These are phyloP conservation scores for Quercus lobata DNA, from an alignment of 331 rosid species.

Conservation along the genomic window DNA sequence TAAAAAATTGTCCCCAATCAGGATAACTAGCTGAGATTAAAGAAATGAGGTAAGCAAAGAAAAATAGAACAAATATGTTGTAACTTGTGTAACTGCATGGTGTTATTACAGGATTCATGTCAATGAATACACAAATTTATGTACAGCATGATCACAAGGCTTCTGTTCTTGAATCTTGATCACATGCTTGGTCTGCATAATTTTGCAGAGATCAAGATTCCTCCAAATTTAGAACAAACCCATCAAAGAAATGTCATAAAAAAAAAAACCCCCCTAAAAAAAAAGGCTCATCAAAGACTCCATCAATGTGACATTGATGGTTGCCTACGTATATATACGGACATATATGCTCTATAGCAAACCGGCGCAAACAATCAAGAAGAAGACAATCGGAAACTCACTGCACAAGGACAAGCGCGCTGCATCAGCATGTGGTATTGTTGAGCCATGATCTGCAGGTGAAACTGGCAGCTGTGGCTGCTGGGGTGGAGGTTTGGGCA, in stretches of 20 bases:
- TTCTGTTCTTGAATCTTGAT: background rate
- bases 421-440: background rate
- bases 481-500: background rate
- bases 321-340: too few species aligned
- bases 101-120: background rate
- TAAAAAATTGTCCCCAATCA: too few species aligned
- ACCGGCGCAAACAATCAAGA: constrained; percentile 10
- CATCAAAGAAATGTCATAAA: too few species aligned
- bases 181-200: background rate
- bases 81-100: background rate
- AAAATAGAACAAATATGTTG: too few species aligned
- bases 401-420: constrained; percentile 4
- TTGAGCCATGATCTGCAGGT: background rate
- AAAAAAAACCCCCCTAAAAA: too few species aligned
- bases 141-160: background rate
- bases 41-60: too few species aligned
- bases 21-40: too few species aligned
- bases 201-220: background rate
- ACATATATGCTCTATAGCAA: background rate
- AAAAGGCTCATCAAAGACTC: too few species aligned
- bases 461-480: background rate
- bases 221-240: background rate
- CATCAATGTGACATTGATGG: too few species aligned
- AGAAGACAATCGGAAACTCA: constrained; percentile 9
- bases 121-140: background rate